Evolutionary conservation across 768 basidiomycete genomes (phyloP), one percentile per base, ranked within the genome.

Genomic region (Boletus vinaceobasis): DNA sequence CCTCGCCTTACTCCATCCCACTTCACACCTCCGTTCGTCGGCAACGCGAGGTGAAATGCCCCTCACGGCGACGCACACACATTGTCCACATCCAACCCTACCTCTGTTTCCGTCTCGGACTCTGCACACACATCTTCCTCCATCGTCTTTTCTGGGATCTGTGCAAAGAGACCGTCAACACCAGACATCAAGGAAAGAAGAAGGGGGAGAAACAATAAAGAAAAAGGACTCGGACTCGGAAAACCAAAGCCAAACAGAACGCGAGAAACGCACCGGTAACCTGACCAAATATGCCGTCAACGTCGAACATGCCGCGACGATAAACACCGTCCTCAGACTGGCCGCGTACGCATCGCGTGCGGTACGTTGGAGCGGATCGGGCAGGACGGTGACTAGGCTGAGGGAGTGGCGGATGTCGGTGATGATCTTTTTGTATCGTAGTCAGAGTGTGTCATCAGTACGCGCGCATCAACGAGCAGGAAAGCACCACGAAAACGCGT

Each of bases 261-360:
- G 29, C 5, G 26, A 17, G 15, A 27, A 29, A 52, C 61, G 29
- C 13, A 66, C 61, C 15, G 58, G 64, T 6, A 65, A 35, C 32
- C 64, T 35, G 5, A 63, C 50, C 3, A 65, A 35, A 48, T 48
- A 65, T 17, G 64, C 60, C 5, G 14, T 52, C 38, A 62, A 40
- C 6, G 61, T 62, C 35, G 60, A 66, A 48, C 61, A 63, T 10
- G 64, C 64, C 1, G 59, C 58, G 0, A 60, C 29, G 38, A 63
- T 43, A 8, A 60, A 65, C 36, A 65, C 64, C 5, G 58, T 60
- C 14, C 14, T 48, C 26, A 65, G 29, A 55, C 58, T 60, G 1
- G 58, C 60, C 3, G 64, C 64, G 14, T 65, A 65, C 0, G 65
- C 50, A 15, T 66, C 65, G 1, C 64, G 55, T 6, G 57, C 53